These are phyloP conservation scores for Plasmodium yoelii DNA, from an alignment of 169 alveolate species.

Conservation along the genomic window DNA sequence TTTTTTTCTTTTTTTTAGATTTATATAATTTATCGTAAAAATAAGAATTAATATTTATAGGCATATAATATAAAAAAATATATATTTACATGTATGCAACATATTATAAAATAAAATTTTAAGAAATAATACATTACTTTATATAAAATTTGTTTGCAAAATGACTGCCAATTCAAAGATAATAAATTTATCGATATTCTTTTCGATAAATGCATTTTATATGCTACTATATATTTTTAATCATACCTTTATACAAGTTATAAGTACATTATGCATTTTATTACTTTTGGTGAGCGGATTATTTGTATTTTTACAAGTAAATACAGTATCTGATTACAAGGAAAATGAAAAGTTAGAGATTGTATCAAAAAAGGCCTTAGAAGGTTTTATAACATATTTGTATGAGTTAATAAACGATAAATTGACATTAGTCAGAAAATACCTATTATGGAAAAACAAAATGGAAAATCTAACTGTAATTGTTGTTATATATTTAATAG, in stretches of 20 bases:
- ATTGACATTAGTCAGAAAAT: slow-evolving; percentile 45
- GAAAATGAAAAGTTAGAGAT: slow-evolving; percentile 61
- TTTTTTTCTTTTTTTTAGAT: too few species aligned
- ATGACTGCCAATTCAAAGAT: slow-evolving; percentile 46
- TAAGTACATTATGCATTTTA: slow-evolving; percentile 52
- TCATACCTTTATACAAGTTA: slow-evolving; percentile 54
- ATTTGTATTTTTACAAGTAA: slow-evolving; percentile 69
- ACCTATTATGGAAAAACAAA: slow-evolving; percentile 46
- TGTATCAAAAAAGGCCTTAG: slow-evolving; percentile 53
- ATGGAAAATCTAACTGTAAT: slow-evolving; percentile 51
- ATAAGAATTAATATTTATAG: not conserved
- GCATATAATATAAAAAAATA: not conserved
- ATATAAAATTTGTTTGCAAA: slow-evolving; percentile 11
- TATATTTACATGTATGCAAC: too few species aligned
- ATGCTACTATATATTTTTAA: slow-evolving; percentile 49
- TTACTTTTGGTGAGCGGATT: slow-evolving; percentile 64
- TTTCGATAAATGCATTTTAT: slow-evolving; percentile 71
- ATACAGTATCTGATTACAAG: slow-evolving; percentile 29
- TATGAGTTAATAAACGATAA: slow-evolving; percentile 63
- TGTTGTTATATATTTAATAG: slow-evolving; percentile 35
- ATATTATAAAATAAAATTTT: too few species aligned
- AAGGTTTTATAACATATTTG: slow-evolving; percentile 15
- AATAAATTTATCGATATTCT: slow-evolving; percentile 63
- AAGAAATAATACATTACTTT: not conserved
- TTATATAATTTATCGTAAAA: too few species aligned